A percentile compares a stretch with the other conserved stretches of the same genome.
These are phyloP conservation scores for Suillus clintonianus DNA, from an alignment of 768 basidiomycete genomes.

Conservation along the genomic window DNA sequence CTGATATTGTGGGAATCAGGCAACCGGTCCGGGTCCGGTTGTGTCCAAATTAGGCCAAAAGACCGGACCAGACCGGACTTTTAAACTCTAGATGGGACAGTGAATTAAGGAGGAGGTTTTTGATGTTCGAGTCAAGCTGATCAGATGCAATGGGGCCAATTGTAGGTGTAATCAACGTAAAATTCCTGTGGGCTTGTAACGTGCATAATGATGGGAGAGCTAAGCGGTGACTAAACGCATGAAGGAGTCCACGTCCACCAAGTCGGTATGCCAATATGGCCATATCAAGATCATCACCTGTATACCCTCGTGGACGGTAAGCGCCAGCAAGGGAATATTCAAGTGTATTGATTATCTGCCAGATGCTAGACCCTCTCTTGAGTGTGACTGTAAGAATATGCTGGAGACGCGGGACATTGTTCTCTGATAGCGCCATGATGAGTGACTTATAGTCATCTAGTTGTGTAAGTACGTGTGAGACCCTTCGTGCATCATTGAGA, in stretches of 20 bases:
- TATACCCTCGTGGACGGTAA: background rate
- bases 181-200: background rate
- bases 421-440: conserved; percentile 1
- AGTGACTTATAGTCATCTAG: conserved; percentile 6
- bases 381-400: conserved; percentile 7
- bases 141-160: conserved; percentile 6
- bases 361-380: conserved; percentile 11
- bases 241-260: conserved; percentile 12
- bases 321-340: conserved; percentile 4
- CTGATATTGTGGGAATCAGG: no score
- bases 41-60: no score
- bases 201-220: no score
- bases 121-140: conserved; percentile 12
- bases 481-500: background rate
- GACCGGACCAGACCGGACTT: no score
- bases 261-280: conserved; percentile 8
- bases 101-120: conserved; percentile 8
- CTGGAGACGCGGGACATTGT: conserved; percentile 5
- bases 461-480: background rate
- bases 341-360: conserved; percentile 7
- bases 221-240: conserved; percentile 15
- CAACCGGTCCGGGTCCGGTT: no score
- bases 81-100: no score
- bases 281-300: conserved; percentile 10
- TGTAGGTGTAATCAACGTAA: conserved; percentile 13